A percentile compares a stretch with the other conserved stretches of the same genome.
Evolutionary conservation across 73 alveolate species (phyloP).

Genomic region (Diophrys sp.): DNA sequence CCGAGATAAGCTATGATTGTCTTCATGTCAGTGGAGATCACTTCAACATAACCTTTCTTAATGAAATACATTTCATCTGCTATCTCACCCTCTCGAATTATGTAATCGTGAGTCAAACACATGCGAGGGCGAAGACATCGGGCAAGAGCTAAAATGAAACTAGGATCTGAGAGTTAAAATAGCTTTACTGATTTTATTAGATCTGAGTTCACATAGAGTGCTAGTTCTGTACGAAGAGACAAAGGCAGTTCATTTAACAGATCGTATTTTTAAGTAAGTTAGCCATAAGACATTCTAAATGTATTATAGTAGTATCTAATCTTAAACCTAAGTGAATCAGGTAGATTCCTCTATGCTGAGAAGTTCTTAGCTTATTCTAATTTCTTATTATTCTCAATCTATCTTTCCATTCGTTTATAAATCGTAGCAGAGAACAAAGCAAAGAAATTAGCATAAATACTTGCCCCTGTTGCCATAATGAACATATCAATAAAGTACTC

Average conservation of each 20-base stretch:
- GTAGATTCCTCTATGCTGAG: slow-evolving; percentile 28
- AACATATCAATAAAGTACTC: slow-evolving; percentile 41
- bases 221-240: slow-evolving; percentile 44
- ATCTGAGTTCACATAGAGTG: slow-evolving; percentile 36
- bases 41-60: slow-evolving; percentile 43
- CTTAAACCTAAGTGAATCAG: slow-evolving; percentile 21
- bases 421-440: slow-evolving; percentile 43
- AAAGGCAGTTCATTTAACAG: slow-evolving; percentile 45
- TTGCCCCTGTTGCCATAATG: slow-evolving; percentile 52
- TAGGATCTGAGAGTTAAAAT: slow-evolving; percentile 54
- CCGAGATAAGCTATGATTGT: slow-evolving; percentile 44
- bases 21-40: slow-evolving; percentile 51
- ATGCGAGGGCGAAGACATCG: slow-evolving; percentile 32
- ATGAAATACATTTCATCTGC: slow-evolving; percentile 60
- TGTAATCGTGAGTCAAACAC: slow-evolving; percentile 26
- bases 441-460: slow-evolving; percentile 56
- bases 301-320: slow-evolving; percentile 42
- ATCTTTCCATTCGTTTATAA: slow-evolving; percentile 21
- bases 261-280: slow-evolving; percentile 11
- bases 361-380: slow-evolving; percentile 58
- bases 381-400: slow-evolving; percentile 28
- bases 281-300: slow-evolving; percentile 24
- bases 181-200: slow-evolving; percentile 46
- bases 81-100: slow-evolving; percentile 34
- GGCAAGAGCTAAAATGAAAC: slow-evolving; percentile 44